These are phyloP conservation scores for Ciborinia camelliae DNA, from an alignment of 2,329 filamentous ascomycete species.

Conservation along the genomic window DNA sequence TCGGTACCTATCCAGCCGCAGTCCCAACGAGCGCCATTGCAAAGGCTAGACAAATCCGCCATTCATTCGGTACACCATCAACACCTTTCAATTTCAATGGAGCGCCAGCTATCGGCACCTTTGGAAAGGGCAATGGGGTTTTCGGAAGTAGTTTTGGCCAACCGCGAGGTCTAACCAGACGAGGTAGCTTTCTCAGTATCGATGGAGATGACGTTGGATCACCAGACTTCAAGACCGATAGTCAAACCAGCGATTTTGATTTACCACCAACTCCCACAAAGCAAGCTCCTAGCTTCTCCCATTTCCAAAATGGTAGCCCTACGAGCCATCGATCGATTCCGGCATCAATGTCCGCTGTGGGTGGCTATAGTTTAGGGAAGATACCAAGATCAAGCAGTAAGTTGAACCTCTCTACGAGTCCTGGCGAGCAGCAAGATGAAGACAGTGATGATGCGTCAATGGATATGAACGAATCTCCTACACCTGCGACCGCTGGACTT, in stretches of 20 bases:
- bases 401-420: conserved; percentile 36
- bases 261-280: conserved; percentile 95
- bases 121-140: conserved; percentile 56
- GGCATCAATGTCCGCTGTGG: conserved; percentile 30
- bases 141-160: conserved; percentile 55
- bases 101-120: conserved; percentile 43
- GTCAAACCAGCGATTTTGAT: conserved; percentile 63
- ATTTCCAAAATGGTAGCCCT: conserved; percentile 33
- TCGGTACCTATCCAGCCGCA: conserved; percentile 61
- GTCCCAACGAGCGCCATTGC: conserved; percentile 56
- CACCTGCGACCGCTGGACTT: conserved; percentile 38
- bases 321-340: conserved; percentile 33
- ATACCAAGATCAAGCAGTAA: conserved; percentile 38
- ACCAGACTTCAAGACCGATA: conserved; percentile 58
- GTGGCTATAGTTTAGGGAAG: conserved; percentile 30
- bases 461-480: conserved; percentile 37
- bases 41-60: conserved; percentile 61
- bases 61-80: conserved; percentile 74
- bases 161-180: conserved; percentile 40
- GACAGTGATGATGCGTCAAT: conserved; percentile 35
- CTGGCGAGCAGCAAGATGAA: conserved; percentile 29
- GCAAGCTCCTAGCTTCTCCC: conserved; percentile 45
- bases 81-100: conserved; percentile 72
- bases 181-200: conserved; percentile 72
- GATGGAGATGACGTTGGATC: conserved; percentile 58